phyloP scores from a whole-genome alignment of 768 basidiomycete species.

The Pleurotus pulmonarius region DNA sequence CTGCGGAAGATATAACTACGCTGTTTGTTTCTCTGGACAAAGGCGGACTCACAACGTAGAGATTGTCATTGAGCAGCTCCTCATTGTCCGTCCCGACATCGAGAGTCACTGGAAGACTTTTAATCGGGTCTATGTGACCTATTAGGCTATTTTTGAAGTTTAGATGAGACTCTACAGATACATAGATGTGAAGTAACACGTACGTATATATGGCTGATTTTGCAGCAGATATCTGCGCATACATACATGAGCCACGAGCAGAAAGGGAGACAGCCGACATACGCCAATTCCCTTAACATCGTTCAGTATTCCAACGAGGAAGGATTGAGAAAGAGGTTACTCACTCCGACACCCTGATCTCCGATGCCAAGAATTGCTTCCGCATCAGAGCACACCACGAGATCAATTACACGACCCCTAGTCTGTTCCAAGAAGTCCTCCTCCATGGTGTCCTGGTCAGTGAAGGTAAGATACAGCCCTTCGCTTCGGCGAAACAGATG shows the following conservation, averaged over 20 bases:
- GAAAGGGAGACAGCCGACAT: slow-evolving; percentile 13
- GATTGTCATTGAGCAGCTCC: slow-evolving; percentile 52
- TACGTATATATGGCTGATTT: slow-evolving; percentile 79
- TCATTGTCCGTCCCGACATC: slow-evolving; percentile 81
- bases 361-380: slow-evolving; percentile 80
- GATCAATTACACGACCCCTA: slow-evolving; percentile 57
- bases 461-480: slow-evolving; percentile 68
- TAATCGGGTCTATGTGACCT: slow-evolving; percentile 63
- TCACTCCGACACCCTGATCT: slow-evolving; percentile 65
- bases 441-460: slow-evolving; percentile 66
- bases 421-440: slow-evolving; percentile 71
- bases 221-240: slow-evolving; percentile 60
- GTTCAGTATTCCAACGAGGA: slow-evolving; percentile 15
- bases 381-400: slow-evolving; percentile 81
- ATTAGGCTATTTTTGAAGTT: slow-evolving; percentile 38
- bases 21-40: not conserved
- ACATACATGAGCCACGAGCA: not conserved
- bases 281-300: slow-evolving; percentile 46
- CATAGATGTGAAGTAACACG: slow-evolving; percentile 12
- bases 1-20: slow-evolving; percentile 26
- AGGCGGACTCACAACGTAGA: slow-evolving; percentile 57
- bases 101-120: slow-evolving; percentile 54
- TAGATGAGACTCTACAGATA: not conserved
- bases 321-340: not conserved
- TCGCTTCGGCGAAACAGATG: slow-evolving; percentile 79